These are phyloP conservation scores for Hippophae gyantsensis DNA, from an alignment of 306 rosid species.

Conservation along the genomic window DNA sequence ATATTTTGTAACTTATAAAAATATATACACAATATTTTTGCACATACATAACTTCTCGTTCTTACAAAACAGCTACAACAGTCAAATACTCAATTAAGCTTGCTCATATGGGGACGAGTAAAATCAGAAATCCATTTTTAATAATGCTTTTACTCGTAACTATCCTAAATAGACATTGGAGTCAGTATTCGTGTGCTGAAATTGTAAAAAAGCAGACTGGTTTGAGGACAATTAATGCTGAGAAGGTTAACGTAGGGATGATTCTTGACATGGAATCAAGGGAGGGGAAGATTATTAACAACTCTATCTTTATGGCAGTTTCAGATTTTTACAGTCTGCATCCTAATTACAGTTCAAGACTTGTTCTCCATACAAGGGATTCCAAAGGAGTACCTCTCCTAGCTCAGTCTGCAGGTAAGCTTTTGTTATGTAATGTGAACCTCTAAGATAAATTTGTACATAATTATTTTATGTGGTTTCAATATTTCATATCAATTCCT, in stretches of 20 bases:
- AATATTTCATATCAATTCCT: no score
- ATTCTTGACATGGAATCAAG: constrained; percentile 11
- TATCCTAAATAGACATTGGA: background rate
- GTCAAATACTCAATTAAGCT: no score
- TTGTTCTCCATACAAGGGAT: constrained; percentile 7
- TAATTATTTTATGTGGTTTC: background rate
- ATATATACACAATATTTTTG: no score
- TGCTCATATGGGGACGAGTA: no score
- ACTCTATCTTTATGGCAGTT: constrained; percentile 5
- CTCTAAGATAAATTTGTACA: no score
- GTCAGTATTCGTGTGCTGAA: no score
- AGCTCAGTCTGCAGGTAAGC: constrained; percentile 3
- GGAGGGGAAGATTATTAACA: constrained; percentile 12
- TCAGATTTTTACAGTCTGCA: constrained; percentile 13
- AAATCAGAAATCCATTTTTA: no score
- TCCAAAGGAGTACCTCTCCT: constrained; percentile 12
- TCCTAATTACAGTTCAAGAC: constrained; percentile 9
- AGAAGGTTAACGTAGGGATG: constrained; percentile 3
- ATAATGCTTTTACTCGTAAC: no score
- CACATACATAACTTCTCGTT: no score
- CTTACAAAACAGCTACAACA: no score
- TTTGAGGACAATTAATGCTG: background rate
- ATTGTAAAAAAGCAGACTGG: background rate
- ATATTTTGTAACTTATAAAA: no score
- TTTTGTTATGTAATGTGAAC: no score